phyloP scores from a whole-genome alignment of 108 stramenopile species.

The Aurantiochytrium sp. region DNA sequence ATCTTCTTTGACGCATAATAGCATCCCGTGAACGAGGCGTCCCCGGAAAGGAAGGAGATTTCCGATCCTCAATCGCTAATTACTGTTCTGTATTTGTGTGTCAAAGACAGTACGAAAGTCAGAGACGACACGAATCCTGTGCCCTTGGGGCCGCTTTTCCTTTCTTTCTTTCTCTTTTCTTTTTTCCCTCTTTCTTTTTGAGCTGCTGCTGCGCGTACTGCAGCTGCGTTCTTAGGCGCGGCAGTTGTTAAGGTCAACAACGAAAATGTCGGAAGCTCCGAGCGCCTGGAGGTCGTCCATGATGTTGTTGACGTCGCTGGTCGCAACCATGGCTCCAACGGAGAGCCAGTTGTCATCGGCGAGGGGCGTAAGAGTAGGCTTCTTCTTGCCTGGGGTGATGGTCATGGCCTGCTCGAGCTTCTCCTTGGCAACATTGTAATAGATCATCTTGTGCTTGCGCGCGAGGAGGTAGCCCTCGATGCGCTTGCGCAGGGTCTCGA shows the following conservation, averaged over 20 bases:
- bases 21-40: too few species aligned
- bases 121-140: too few species aligned
- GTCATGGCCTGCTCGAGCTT: constrained; percentile 57
- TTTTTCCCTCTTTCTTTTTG: too few species aligned
- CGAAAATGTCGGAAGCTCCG: constrained; percentile 89
- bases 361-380: constrained; percentile 81
- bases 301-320: constrained; percentile 65
- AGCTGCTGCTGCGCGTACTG: background rate
- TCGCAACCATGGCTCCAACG: constrained; percentile 71
- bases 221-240: constrained; percentile 31
- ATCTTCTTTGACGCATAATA: too few species aligned
- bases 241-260: constrained; percentile 72
- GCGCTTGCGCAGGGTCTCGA: constrained; percentile 72
- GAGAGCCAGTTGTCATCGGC: constrained; percentile 69
- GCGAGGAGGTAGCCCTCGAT: constrained; percentile 91
- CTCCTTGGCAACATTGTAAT: constrained; percentile 74
- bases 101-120: too few species aligned
- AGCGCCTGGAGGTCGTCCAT: constrained; percentile 83
- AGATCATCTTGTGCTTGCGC: constrained; percentile 82
- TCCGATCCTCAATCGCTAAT: too few species aligned
- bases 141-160: too few species aligned
- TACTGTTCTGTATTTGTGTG: too few species aligned
- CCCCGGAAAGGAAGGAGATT: too few species aligned
- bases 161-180: too few species aligned
- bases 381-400: constrained; percentile 87